These are phyloP conservation scores for Nepenthes mirabilis DNA, from an alignment of 148 eudicot species.

Conservation along the genomic window DNA sequence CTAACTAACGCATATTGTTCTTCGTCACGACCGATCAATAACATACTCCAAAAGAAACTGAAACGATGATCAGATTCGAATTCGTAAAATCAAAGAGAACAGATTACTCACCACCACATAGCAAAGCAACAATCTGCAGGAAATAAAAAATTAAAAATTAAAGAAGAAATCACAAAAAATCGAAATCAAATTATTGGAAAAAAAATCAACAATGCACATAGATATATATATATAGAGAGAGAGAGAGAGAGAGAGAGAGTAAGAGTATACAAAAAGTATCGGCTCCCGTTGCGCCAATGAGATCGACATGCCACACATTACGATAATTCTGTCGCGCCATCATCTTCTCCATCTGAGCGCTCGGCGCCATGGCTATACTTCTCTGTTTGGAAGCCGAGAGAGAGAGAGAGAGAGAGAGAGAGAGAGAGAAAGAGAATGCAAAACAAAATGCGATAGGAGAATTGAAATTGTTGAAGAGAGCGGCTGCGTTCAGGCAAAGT, in stretches of 20 bases:
- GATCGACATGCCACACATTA: slow-evolving; percentile 19
- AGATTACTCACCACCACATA: slow-evolving; percentile 14
- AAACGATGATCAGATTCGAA: background rate
- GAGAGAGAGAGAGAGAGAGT: slow-evolving; percentile 6
- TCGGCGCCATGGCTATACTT: background rate
- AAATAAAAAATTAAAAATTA: too few relatives aligned
- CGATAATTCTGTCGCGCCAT: slow-evolving; percentile 14
- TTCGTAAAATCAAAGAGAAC: background rate
- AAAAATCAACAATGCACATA: background rate
- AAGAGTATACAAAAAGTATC: slow-evolving; percentile 16
- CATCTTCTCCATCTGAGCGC: slow-evolving; percentile 10
- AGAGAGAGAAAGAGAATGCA: too few relatives aligned
- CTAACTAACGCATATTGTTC: too few relatives aligned
- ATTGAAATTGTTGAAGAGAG: background rate
- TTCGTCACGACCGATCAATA: too few relatives aligned
- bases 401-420: too few relatives aligned
- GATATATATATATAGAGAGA: background rate
- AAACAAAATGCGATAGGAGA: too few relatives aligned
- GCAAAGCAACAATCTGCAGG: slow-evolving; percentile 26
- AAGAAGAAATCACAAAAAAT: background rate
- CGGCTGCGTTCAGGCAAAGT: too few relatives aligned
- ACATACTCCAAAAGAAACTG: background rate
- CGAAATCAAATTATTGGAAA: background rate
- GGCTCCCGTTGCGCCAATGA: slow-evolving; percentile 5
- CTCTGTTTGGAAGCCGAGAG: too few relatives aligned